Conservation (phyloP, 73 alveolate species). For the Strombidium stylifer region DNA sequence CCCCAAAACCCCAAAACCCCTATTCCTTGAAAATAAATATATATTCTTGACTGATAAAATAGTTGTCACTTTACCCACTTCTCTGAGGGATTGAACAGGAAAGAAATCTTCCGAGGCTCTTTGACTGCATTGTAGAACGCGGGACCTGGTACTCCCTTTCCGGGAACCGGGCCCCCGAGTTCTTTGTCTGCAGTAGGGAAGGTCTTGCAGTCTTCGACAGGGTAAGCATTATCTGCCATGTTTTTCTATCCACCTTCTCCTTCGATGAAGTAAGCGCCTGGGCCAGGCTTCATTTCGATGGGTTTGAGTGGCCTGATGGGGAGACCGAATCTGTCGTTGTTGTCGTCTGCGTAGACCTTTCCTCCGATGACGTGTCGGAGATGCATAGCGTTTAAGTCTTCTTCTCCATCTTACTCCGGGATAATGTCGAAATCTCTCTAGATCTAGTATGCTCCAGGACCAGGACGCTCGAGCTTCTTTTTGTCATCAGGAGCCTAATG, state of each 20-base stretch:
- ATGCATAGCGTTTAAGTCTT: conserved; percentile 1
- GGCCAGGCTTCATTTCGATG: conserved; percentile 44
- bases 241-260: conserved; percentile 18
- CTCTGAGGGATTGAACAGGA: conserved; percentile 51
- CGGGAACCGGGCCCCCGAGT: too few relatives aligned
- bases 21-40: too few relatives aligned
- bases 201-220: background rate
- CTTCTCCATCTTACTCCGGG: background rate
- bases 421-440: conserved; percentile 10
- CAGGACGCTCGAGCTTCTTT: conserved; percentile 42
- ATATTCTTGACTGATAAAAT: too few relatives aligned
- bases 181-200: background rate
- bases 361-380: too few relatives aligned
- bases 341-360: conserved; percentile 12
- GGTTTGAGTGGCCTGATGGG: conserved; percentile 46
- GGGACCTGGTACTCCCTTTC: conserved; percentile 68
- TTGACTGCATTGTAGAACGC: conserved; percentile 61
- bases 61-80: conserved; percentile 47
- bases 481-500: conserved; percentile 51
- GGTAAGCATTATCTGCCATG: conserved; percentile 24
- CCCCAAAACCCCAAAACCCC: too few relatives aligned
- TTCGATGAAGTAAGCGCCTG: conserved; percentile 40
- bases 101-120: conserved; percentile 60
- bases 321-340: conserved; percentile 52
- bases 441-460: conserved; percentile 64